A percentile compares a stretch with the other conserved stretches of the same genome.
phyloP scores from a whole-genome alignment of 768 basidiomycete species.

The Xerocomellus dryophilus region DNA sequence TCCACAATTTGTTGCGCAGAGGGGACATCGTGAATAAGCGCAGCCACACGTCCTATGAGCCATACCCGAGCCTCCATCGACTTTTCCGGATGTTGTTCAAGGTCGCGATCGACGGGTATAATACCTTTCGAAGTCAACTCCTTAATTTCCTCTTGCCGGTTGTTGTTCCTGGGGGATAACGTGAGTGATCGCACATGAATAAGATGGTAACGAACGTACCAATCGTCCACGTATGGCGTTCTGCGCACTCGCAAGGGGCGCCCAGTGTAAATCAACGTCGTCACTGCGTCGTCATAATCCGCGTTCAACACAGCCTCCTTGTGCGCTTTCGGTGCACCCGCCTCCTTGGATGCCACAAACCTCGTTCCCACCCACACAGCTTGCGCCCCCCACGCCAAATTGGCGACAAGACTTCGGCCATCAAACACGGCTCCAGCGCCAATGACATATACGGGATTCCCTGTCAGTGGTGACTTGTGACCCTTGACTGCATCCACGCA shows the following conservation, averaged over 20 bases:
- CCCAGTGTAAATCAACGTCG: slow-evolving; percentile 88
- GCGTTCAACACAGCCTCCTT: slow-evolving; percentile 74
- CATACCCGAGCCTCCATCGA: slow-evolving; percentile 62
- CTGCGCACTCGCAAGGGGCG: slow-evolving; percentile 83
- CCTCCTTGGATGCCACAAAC: slow-evolving; percentile 81
- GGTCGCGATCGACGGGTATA: slow-evolving; percentile 67
- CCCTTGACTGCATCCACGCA: slow-evolving; percentile 84
- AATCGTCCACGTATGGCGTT: slow-evolving; percentile 82
- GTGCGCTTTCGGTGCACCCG: slow-evolving; percentile 78
- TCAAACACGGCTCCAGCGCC: slow-evolving; percentile 93
- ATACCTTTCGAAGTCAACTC: slow-evolving; percentile 81
- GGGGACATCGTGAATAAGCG: slow-evolving; percentile 67
- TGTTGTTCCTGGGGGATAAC: slow-evolving; percentile 56
- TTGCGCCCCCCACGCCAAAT: slow-evolving; percentile 85
- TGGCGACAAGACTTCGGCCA: slow-evolving; percentile 82
- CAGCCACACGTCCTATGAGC: slow-evolving; percentile 83
- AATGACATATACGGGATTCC: slow-evolving; percentile 80
- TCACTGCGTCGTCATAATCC: slow-evolving; percentile 73
- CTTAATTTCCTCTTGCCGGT: slow-evolving; percentile 77
- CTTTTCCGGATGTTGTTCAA: slow-evolving; percentile 81
- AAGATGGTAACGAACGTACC: slow-evolving; percentile 43
- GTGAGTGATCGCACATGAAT: not conserved
- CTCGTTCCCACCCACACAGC: slow-evolving; percentile 89
- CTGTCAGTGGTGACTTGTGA: slow-evolving; percentile 73
- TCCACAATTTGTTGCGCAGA: slow-evolving; percentile 85